Evolutionary conservation across 768 basidiomycete species (phyloP), one percentile per base, ranked within the genome.

Genomic region (Lyophyllum atratum): DNA sequence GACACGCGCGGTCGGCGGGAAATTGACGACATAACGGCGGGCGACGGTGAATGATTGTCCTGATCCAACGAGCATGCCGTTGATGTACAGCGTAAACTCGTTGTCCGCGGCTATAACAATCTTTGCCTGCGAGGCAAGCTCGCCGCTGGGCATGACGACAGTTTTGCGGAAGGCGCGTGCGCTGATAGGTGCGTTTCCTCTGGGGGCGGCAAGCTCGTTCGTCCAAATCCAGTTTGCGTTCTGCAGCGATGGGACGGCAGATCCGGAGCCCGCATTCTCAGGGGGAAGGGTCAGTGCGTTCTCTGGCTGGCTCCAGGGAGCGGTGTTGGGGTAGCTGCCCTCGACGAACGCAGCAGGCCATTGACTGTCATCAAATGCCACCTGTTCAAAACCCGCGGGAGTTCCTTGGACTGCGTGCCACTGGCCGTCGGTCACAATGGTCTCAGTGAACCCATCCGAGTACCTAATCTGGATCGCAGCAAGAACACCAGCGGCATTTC

Each of bases 201-300:
- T 66, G 19, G 59, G 52, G 9, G 53, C 54, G 37, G 29, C 54
- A 34, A 68, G 55, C 28, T 73, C 71, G 52, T 65, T 68, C 26
- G 72, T 70, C 72, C 71, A 74, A 21, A 74, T 71, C 71, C 71
- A 73, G 11, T 52, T 43, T 6, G 71, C 64, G 26, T 61, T 46
- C 2, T 61, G 58, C 44, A 71, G 62, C 5, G 66, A 61, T n/a
- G 69, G 65, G 34, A 37, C 11, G 4, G 34, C n/a, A n/a, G n/a
- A 8, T 51, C 61, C 19, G 63, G 65, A 51, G 64, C 46, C 50
- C 17, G 8, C 12, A 4, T 58, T 60, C 44, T 49, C 65, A 29
- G 47, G 62, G 26, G 62, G 60, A 25, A 61, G 44, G 15, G 37
- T n/a, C 21, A 67, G 58, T 17, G 56, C 12, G 22, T 59, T 49